Conservation (phyloP, 169 alveolate species). For the Babesia ovata region DNA sequence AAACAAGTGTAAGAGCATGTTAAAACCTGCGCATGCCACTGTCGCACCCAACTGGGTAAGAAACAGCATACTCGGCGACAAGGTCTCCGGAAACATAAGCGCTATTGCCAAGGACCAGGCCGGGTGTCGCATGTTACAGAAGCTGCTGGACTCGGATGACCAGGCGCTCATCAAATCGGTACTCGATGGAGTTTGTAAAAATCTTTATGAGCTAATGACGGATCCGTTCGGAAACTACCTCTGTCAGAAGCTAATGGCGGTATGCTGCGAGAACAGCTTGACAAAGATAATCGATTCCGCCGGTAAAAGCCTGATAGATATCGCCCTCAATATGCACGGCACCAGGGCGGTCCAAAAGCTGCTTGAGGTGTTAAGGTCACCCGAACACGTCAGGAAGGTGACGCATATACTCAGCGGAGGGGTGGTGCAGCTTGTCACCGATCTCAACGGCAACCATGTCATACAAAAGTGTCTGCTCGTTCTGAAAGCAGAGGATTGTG, state of each 20-base stretch:
- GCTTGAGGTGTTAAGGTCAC: conserved; percentile 82
- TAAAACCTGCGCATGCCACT: conserved; percentile 3
- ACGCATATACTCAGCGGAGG: conserved; percentile 58
- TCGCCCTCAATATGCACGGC: conserved; percentile 91
- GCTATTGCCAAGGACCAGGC: conserved; percentile 79
- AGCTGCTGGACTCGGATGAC: conserved; percentile 81
- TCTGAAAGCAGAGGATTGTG: conserved; percentile 77
- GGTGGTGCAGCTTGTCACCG: conserved; percentile 79
- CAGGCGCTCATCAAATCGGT: conserved; percentile 64
- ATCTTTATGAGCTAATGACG: conserved; percentile 82
- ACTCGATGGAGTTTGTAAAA: conserved; percentile 77
- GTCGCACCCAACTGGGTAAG: conserved; percentile 31
- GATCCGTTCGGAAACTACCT: conserved; percentile 94
- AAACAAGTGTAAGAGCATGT: conserved; percentile 1
- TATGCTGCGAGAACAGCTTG: conserved; percentile 70
- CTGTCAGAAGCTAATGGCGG: conserved; percentile 90
- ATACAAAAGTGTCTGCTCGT: conserved; percentile 84
- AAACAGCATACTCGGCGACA: conserved; percentile 27
- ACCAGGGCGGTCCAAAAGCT: conserved; percentile 92
- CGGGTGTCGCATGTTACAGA: conserved; percentile 87
- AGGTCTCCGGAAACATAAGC: conserved; percentile 45
- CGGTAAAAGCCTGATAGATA: conserved; percentile 74
- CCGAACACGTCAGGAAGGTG: conserved; percentile 7
- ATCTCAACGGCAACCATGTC: conserved; percentile 92
- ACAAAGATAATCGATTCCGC: conserved; percentile 73